Conservation (phyloP, 257 asterid species). For the Nyctanthes arbortristis region DNA sequence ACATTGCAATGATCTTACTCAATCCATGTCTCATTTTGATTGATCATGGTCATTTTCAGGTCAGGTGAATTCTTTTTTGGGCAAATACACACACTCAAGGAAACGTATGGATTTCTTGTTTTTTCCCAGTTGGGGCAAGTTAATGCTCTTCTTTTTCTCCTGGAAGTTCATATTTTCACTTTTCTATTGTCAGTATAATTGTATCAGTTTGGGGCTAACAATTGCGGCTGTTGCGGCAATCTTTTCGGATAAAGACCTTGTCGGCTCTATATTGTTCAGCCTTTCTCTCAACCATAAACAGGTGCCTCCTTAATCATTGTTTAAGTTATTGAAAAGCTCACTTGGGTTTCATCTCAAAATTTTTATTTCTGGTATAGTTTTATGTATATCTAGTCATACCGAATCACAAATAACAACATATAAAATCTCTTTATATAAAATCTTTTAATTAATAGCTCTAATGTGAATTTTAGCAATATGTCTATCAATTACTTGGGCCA, state of each 20-base stretch:
- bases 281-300: conserved; percentile 98
- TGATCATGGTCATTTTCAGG: conserved; percentile 99
- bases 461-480: no score
- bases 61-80: conserved; percentile 24
- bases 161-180: conserved; percentile 20
- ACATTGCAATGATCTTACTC: conserved; percentile 69
- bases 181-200: conserved; percentile 66
- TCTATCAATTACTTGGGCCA: no score
- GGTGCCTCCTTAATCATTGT: conserved; percentile 41
- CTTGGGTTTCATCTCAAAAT: conserved; percentile 14
- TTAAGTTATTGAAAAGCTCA: background rate
- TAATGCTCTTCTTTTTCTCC: background rate
- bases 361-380: conserved; percentile 1
- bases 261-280: conserved; percentile 78
- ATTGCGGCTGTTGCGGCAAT: conserved; percentile 83
- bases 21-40: conserved; percentile 93
- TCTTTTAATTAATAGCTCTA: no score
- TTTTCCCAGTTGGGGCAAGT: background rate
- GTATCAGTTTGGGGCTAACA: conserved; percentile 93
- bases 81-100: background rate
- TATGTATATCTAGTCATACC: conserved; percentile 21
- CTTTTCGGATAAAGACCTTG: conserved; percentile 68
- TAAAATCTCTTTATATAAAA: no score
- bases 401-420: background rate
- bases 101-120: no score